Conservation (phyloP, 1,284 basidiomycete genomes). For the Somion occarium region DNA sequence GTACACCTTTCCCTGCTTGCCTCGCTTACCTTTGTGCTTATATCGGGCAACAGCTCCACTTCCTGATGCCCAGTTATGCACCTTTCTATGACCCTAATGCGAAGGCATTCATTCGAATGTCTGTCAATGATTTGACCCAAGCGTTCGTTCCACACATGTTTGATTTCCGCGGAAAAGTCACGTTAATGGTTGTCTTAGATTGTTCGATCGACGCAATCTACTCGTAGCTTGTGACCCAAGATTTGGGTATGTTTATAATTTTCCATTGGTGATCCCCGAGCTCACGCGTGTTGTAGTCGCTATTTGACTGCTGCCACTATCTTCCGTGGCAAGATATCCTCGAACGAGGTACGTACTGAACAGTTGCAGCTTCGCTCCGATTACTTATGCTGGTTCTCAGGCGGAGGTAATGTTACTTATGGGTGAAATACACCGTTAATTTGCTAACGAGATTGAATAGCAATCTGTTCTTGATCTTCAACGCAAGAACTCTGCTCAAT, state of each 20-base stretch:
- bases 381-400: slow-evolving; percentile 26
- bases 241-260: slow-evolving; percentile 51
- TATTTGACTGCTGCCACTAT: slow-evolving; percentile 87
- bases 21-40: not conserved
- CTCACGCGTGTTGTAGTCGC: slow-evolving; percentile 38
- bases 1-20: slow-evolving; percentile 33
- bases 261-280: not conserved
- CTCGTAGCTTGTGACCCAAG: slow-evolving; percentile 85
- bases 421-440: slow-evolving; percentile 8
- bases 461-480: slow-evolving; percentile 54
- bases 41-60: slow-evolving; percentile 75
- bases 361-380: slow-evolving; percentile 24
- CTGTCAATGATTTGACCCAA: slow-evolving; percentile 65
- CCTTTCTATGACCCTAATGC: slow-evolving; percentile 69
- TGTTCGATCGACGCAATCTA: slow-evolving; percentile 79
- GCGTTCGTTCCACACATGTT: slow-evolving; percentile 39
- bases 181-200: slow-evolving; percentile 31
- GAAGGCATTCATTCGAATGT: slow-evolving; percentile 57
- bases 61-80: slow-evolving; percentile 86
- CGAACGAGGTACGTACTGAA: slow-evolving; percentile 58
- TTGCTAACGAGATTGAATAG: slow-evolving; percentile 21
- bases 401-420: slow-evolving; percentile 51
- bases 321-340: slow-evolving; percentile 80
- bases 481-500: slow-evolving; percentile 65
- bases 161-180: not conserved